Conservation (phyloP, 1,284 basidiomycete species). For the Sanguinoderma infundibulare region DNA sequence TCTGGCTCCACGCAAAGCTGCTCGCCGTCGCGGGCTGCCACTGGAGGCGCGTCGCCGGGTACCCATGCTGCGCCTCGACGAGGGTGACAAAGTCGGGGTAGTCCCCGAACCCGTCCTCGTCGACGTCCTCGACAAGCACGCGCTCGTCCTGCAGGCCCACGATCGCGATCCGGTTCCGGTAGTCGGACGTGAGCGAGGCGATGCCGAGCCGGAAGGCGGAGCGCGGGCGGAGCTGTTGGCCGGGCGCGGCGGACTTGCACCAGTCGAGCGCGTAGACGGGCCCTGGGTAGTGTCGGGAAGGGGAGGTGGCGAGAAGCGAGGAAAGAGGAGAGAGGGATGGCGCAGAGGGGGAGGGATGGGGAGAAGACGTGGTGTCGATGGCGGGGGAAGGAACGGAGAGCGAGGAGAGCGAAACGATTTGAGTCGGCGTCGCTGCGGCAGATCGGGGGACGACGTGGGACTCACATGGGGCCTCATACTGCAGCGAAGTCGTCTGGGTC, state of each 20-base stretch:
- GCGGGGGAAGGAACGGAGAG: background rate
- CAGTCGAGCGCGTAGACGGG: conserved; percentile 84
- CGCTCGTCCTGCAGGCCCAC: conserved; percentile 84
- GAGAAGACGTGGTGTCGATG: background rate
- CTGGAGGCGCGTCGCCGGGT: conserved; percentile 82
- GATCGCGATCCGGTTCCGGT: conserved; percentile 80
- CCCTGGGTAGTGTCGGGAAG: conserved; percentile 52
- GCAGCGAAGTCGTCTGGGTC: conserved; percentile 67
- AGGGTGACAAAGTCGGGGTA: conserved; percentile 83
- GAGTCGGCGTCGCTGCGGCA: background rate
- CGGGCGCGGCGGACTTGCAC: conserved; percentile 80
- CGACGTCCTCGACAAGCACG: conserved; percentile 79
- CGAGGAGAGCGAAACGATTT: background rate
- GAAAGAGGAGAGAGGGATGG: background rate
- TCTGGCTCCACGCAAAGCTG: conserved; percentile 67
- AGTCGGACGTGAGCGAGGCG: conserved; percentile 81
- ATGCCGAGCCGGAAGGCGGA: conserved; percentile 82
- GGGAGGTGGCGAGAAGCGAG: conserved; percentile 3
- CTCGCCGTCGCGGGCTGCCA: conserved; percentile 79
- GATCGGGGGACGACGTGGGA: conserved; percentile 5
- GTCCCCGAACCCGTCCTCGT: conserved; percentile 61
- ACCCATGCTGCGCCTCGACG: conserved; percentile 81
- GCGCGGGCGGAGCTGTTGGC: conserved; percentile 71
- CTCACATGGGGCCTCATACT: conserved; percentile 80
- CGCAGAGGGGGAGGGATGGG: background rate